Conservation (phyloP, 148 eudicot genomes). For the Cornus kousa region DNA sequence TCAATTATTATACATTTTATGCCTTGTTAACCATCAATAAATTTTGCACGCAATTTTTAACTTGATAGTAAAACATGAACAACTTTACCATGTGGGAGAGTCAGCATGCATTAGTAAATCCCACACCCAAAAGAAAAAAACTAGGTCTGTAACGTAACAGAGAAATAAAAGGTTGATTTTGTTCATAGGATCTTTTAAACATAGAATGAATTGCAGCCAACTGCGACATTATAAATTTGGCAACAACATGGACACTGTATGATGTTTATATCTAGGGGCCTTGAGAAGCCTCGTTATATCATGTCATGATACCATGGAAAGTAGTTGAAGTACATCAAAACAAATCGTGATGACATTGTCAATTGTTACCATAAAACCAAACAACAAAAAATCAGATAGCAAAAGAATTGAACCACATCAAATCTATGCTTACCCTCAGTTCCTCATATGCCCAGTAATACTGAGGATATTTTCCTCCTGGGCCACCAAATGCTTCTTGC, state of each 20-base stretch:
- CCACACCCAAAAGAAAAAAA: background rate
- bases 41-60: background rate
- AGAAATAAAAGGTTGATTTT: background rate
- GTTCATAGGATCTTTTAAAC: background rate
- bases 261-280: background rate
- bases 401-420: background rate
- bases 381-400: slow-evolving; percentile 3
- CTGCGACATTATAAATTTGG: background rate
- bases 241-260: background rate
- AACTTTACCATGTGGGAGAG: background rate
- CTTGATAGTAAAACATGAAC: background rate
- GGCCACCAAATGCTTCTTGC: slow-evolving; percentile 97
- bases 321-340: background rate
- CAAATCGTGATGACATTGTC: background rate
- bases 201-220: background rate
- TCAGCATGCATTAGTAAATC: background rate
- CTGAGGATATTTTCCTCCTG: slow-evolving; percentile 73
- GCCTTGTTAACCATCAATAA: background rate
- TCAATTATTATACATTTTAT: background rate
- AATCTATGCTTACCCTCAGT: slow-evolving; percentile 52
- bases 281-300: background rate
- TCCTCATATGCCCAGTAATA: slow-evolving; percentile 94
- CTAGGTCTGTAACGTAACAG: background rate
- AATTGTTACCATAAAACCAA: background rate
- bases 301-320: background rate